Conservation (phyloP, 306 rosid genomes). For the Vigna hirtella region DNA sequence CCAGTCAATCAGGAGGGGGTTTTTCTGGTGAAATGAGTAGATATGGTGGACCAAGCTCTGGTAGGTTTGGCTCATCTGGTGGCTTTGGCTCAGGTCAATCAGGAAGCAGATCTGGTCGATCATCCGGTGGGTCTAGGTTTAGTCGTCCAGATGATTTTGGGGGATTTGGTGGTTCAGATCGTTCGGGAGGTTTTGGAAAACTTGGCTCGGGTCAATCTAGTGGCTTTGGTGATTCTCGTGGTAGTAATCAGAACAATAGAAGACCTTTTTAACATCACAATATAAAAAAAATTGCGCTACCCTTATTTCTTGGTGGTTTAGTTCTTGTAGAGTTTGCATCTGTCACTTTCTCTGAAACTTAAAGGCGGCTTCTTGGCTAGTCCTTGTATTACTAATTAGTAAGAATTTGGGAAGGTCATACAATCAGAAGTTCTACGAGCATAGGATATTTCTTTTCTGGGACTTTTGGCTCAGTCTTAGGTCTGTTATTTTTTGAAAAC, state of each 20-base stretch:
- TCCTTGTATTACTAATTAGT: slow-evolving; percentile 20
- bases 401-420: slow-evolving; percentile 37
- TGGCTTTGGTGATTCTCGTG: slow-evolving; percentile 31
- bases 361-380: slow-evolving; percentile 41
- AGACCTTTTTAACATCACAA: slow-evolving; percentile 42
- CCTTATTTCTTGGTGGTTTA: slow-evolving; percentile 34
- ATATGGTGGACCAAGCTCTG: slow-evolving; percentile 53
- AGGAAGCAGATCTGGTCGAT: slow-evolving; percentile 54
- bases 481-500: slow-evolving; percentile 1
- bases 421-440: slow-evolving; percentile 20
- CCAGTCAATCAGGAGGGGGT: slow-evolving; percentile 54
- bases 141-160: slow-evolving; percentile 47
- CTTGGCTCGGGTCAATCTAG: slow-evolving; percentile 40
- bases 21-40: slow-evolving; percentile 41
- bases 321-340: slow-evolving; percentile 43
- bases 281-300: slow-evolving; percentile 26
- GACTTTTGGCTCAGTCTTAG: slow-evolving; percentile 18
- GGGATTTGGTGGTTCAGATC: slow-evolving; percentile 25
- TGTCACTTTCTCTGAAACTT: slow-evolving; percentile 34
- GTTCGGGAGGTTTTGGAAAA: slow-evolving; percentile 4
- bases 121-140: slow-evolving; percentile 41
- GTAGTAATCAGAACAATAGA: slow-evolving; percentile 42
- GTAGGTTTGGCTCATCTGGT: slow-evolving; percentile 61
- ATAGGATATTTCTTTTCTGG: slow-evolving; percentile 17
- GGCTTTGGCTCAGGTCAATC: slow-evolving; percentile 55